A percentile compares a stretch with the other conserved stretches of the same genome.
Conservation (phyloP, 2,329 filamentous ascomycete genomes). For the Atkinsonella texensis region DNA sequence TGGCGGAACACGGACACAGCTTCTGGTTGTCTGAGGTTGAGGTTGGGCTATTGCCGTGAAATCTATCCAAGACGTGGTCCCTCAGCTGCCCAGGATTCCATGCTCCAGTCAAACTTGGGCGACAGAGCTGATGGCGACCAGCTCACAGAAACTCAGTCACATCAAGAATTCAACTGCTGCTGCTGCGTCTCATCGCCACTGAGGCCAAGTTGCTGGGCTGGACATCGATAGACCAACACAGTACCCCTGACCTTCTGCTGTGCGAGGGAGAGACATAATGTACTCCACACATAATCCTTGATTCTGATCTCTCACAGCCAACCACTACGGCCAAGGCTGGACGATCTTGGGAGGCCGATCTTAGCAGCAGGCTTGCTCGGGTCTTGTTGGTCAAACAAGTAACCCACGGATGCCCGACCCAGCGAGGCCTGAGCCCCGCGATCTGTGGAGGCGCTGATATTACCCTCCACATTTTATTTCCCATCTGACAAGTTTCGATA, state of each 20-base stretch:
- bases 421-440: neutral
- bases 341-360: neutral
- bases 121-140: neutral
- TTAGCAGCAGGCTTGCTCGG: neutral
- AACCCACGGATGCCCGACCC: neutral
- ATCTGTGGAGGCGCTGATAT: neutral
- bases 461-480: neutral
- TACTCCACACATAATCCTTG: neutral
- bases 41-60: neutral
- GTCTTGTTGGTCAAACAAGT: neutral
- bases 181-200: neutral
- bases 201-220: neutral
- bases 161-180: neutral
- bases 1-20: no score
- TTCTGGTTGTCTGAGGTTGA: no score
- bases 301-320: neutral
- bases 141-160: no score
- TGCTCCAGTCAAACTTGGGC: neutral
- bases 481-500: neutral
- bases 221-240: neutral
- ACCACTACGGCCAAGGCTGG: neutral
- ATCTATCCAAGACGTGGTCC: neutral
- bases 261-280: neutral
- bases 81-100: neutral
- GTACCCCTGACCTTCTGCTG: neutral